These are phyloP conservation scores for Suillus subluteus DNA, from an alignment of 768 basidiomycete species.

Conservation along the genomic window DNA sequence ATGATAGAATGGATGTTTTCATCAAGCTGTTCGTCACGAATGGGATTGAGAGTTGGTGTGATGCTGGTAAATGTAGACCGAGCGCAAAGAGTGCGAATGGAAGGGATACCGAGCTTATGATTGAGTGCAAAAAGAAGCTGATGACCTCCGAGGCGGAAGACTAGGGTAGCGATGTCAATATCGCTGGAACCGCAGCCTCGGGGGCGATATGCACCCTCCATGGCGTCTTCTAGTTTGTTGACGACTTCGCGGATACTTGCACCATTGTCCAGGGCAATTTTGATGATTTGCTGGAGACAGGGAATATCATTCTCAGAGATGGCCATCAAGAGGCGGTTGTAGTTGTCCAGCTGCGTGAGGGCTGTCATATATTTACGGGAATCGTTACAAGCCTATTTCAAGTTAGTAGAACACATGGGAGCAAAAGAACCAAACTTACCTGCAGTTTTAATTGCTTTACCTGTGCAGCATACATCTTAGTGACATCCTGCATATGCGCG, in stretches of 20 bases:
- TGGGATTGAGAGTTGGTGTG: slow-evolving; percentile 10
- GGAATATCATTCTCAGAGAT: slow-evolving; percentile 12
- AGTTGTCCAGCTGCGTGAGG: background rate
- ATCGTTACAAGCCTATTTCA: background rate
- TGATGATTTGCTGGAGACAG: slow-evolving; percentile 9
- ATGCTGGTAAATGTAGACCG: slow-evolving; percentile 9
- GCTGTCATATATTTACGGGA: background rate
- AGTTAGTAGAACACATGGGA: background rate
- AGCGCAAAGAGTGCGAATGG: slow-evolving; percentile 17
- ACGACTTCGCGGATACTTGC: slow-evolving; percentile 11
- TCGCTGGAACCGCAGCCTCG: background rate
- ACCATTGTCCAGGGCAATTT: slow-evolving; percentile 15
- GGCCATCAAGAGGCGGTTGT: slow-evolving; percentile 13
- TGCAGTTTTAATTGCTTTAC: background rate
- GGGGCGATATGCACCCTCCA: slow-evolving; percentile 10
- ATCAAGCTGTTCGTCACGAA: background rate
- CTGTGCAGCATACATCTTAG: background rate
- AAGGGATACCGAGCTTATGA: slow-evolving; percentile 15
- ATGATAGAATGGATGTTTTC: background rate
- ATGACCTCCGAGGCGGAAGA: slow-evolving; percentile 16
- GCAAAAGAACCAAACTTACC: background rate
- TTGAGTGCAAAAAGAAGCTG: slow-evolving; percentile 19
- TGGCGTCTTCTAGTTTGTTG: slow-evolving; percentile 12
- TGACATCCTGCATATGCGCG: background rate
- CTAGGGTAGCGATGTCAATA: slow-evolving; percentile 16